phyloP scores from a whole-genome alignment of 257 asterid species.

The Capsicum baccatum region DNA sequence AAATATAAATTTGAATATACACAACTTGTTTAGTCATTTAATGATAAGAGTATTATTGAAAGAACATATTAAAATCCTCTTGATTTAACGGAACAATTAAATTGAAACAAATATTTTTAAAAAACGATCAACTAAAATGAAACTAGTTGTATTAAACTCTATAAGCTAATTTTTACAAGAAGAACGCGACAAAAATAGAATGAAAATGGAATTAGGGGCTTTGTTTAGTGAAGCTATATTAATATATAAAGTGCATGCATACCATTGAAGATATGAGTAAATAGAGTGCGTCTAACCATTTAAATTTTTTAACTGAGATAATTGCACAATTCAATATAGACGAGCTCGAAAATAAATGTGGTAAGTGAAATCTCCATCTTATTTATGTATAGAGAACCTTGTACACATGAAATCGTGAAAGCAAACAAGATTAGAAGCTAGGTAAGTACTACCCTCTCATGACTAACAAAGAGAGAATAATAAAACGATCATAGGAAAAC shows the following conservation, averaged over 20 bases:
- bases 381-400: constrained; percentile 32
- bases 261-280: not conserved
- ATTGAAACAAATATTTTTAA: too few species aligned
- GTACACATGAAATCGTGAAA: not conserved
- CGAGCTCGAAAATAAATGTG: not conserved
- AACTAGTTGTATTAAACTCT: too few species aligned
- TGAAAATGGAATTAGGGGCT: not conserved
- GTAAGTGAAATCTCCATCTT: constrained; percentile 29
- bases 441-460: not conserved
- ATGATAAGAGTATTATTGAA: too few species aligned
- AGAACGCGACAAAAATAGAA: not conserved
- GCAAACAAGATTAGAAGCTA: not conserved
- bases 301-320: not conserved
- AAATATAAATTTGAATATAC: too few species aligned
- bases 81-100: too few species aligned
- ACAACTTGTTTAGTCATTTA: too few species aligned
- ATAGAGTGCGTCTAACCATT: not conserved
- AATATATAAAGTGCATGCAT: not conserved
- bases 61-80: too few species aligned
- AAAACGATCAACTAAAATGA: too few species aligned
- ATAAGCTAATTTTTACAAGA: not conserved
- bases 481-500: too few species aligned
- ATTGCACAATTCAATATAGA: not conserved
- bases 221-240: not conserved
- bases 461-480: not conserved